Base-by-base conservation (phyloP, 129 eudicot species). In the Dittrichia graveolens region DNA sequence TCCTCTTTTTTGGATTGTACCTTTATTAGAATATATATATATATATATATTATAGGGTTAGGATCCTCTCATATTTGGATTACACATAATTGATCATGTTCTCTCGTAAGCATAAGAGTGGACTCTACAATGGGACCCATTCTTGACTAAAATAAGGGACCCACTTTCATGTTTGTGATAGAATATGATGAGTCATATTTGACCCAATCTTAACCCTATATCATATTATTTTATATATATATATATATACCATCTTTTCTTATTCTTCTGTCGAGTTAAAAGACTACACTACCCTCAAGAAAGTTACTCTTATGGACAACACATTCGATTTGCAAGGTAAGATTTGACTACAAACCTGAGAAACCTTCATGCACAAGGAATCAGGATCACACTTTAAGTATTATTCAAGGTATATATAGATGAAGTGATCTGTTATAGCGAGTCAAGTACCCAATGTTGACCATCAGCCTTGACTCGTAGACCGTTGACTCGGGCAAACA, bases 361-460 rank as follows among this genome's bases (percentile, higher is more conserved):
- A 5, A 3, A 52, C 39, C 62, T 62, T 63, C 69, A 67, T 67
- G 11, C 16, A 45, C 31, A 16, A 55, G 14, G 11, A 24, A 24
- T 24, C 31, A 24, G 31, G 1, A 10, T 67, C 59, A 48, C 13
- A 50, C 61, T 67, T 76, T 50, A 61, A 52, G 69, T 34, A 24
- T 77, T 69, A 77, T 37, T 7, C 67, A 55, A 57, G 57, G 11
- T 44, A 15, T 12, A 34, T 15, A 43, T 34, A 61, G 43, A 61
- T 24, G 3, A 49, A 53, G 15, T 48, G 50, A 39, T 45, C 14
- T 48, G 52, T 67, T 40, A 81, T 35, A 65, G 14, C 15, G 86
- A 62, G 18, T 69, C 77, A 52, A 85, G 80, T 7, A 90, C 82
- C 95, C 97, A 90, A 61, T 90, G 97, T 60, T 90, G 91, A 5